Evolutionary conservation across 306 rosid genomes (phyloP).

Genomic region (Luffa aegyptiaca): DNA sequence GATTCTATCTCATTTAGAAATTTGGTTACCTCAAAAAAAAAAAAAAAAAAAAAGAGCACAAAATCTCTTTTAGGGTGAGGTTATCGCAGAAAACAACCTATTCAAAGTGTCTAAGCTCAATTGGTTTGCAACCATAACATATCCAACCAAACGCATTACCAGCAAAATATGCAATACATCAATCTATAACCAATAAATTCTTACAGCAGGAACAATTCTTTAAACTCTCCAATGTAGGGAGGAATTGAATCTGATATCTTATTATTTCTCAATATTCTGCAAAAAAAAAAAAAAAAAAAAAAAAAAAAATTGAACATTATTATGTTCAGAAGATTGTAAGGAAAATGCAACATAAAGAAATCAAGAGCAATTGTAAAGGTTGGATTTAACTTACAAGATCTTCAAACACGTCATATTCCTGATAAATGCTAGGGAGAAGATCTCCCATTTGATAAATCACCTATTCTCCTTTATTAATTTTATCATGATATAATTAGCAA

Average conservation of each 20-base stretch:
- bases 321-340: not conserved
- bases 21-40: too few species aligned
- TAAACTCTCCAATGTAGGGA: constrained; percentile 37
- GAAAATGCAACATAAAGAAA: not conserved
- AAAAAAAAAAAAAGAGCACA: not conserved
- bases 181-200: constrained; percentile 8
- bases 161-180: not conserved
- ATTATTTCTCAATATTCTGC: constrained; percentile 62
- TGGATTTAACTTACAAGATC: constrained; percentile 31
- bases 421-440: constrained; percentile 58
- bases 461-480: constrained; percentile 35
- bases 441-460: constrained; percentile 48
- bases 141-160: not conserved
- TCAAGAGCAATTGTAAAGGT: not conserved
- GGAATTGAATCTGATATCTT: constrained; percentile 57
- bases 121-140: not conserved
- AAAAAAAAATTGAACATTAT: constrained; percentile 15
- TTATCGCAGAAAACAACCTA: not conserved
- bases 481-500: constrained; percentile 2
- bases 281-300: constrained; percentile 15
- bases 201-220: constrained; percentile 38
- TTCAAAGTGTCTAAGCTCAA: not conserved
- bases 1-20: not conserved
- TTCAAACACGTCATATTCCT: constrained; percentile 50
- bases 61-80: not conserved